Base-by-base conservation (phyloP, 306 rosid species). In the barrel medic (Medicago truncatula) region DNA sequence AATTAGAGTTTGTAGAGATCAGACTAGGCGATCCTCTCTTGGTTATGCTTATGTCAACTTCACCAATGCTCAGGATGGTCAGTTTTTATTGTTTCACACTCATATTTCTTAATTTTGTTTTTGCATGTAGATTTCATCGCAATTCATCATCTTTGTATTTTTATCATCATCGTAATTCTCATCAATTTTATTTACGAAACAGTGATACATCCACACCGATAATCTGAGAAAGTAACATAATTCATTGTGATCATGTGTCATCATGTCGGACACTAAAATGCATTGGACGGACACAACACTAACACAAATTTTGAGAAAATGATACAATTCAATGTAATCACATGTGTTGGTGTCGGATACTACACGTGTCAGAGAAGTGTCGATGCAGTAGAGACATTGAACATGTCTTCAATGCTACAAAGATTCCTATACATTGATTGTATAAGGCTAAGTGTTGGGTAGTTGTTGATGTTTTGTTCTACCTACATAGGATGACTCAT, bases 21-120 rank as follows among this genome's bases (percentile, higher is more conserved):
- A 86, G 80, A 52, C 75, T 5, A 84, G 63, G 44, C 77, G 88
- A 69, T 80, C 79, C 52, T 93, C 98, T 16, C 98, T 94, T 8
- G 98, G 97, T 56, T 94, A 94, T 63, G 96, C 87, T 49, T 94
- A 92, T 52, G 98, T 94, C 73, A 94, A 94, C 71, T 90, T 72
- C 17, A 2, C 54, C 77, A 87, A 17, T 13, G 70, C 85, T 5
- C 93, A 87, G 18, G 96, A 94, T 8, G 97, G 98, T 94, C 11
- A 15, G 85, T 82, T 47, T 58, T 46, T 1, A 1, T 57, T 44
- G n/a, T 44, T 52, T 34, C 38, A 66, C 9, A 8, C 31, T 23
- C 6, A 31, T 73, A 11, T 9, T 73, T 36, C 38, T 28, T 21
- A 28, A 17, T 12, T 11, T 49, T 7, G 17, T 65, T 65, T 65